Conservation (phyloP, 2,329 filamentous ascomycete species). For the Neofusicoccum cordaticola region DNA sequence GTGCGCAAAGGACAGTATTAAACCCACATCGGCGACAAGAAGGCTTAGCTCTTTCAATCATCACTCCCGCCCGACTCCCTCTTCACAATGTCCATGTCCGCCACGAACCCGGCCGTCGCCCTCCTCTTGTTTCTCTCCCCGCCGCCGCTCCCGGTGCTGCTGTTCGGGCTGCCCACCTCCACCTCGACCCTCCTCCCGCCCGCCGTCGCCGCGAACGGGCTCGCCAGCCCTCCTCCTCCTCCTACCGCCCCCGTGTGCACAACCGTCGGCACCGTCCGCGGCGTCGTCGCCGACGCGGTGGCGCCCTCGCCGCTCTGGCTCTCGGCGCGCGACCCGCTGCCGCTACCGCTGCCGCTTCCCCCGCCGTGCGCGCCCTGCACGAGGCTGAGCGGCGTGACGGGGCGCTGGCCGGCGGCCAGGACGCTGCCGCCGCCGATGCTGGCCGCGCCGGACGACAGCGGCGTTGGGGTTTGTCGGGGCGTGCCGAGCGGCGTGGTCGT, state of each 20-base stretch:
- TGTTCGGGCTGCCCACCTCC: background rate
- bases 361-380: background rate
- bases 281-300: background rate
- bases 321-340: background rate
- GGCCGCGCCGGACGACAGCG: background rate
- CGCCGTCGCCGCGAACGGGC: slow-evolving; percentile 29
- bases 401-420: background rate
- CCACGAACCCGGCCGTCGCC: slow-evolving; percentile 4
- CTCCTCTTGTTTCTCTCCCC: background rate
- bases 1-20: no score
- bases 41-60: background rate
- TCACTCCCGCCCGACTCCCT: background rate
- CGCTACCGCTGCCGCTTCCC: background rate
- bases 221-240: slow-evolving; percentile 25
- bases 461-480: background rate
- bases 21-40: background rate
- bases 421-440: background rate
- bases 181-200: slow-evolving; percentile 32
- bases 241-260: background rate
- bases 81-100: slow-evolving; percentile 3
- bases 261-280: slow-evolving; percentile 30
- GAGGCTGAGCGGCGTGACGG: background rate
- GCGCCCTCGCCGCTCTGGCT: background rate
- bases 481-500: background rate
- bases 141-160: background rate